Conservation (phyloP, 2,329 filamentous ascomycete species). For the Pseudopithomyces chartarum region DNA sequence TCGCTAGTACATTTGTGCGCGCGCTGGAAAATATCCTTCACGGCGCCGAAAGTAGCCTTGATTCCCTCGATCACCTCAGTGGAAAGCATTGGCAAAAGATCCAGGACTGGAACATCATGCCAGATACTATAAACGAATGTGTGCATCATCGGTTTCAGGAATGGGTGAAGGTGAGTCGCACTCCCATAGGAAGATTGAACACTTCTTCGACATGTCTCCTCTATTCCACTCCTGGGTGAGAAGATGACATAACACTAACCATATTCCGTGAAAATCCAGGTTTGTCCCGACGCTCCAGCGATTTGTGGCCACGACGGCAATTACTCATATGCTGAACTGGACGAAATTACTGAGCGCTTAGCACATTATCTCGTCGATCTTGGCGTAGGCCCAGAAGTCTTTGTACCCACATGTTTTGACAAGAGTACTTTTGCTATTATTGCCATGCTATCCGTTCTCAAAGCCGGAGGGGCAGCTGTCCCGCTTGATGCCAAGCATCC, state of each 20-base stretch:
- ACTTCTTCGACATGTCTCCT: no score
- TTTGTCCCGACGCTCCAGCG: conserved; percentile 34
- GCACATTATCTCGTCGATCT: conserved; percentile 36
- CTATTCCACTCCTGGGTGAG: no score
- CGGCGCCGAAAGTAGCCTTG: conserved; percentile 38
- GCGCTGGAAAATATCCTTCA: conserved; percentile 45
- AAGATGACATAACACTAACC: no score
- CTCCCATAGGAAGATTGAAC: no score
- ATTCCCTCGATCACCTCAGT: conserved; percentile 46
- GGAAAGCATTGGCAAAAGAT: conserved; percentile 39
- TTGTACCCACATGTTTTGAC: conserved; percentile 46
- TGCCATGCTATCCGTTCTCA: conserved; percentile 46
- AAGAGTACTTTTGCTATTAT: conserved; percentile 44
- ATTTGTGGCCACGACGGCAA: conserved; percentile 40
- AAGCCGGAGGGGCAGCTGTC: conserved; percentile 43
- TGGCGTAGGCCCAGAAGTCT: conserved; percentile 36
- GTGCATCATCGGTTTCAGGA: conserved; percentile 36
- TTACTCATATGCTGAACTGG: conserved; percentile 39
- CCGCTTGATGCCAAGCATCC: conserved; percentile 44
- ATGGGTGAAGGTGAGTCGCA: conserved; percentile 16
- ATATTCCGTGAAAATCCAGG: no score
- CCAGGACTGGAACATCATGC: conserved; percentile 38
- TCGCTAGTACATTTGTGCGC: conserved; percentile 36
- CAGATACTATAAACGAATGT: conserved; percentile 34
- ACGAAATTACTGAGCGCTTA: conserved; percentile 27